Percentiles rank a stretch among this genome's conserved stretches.
These are phyloP conservation scores for Cryptococcus maquisensis DNA, from an alignment of 1,284 basidiomycete species.

Conservation along the genomic window DNA sequence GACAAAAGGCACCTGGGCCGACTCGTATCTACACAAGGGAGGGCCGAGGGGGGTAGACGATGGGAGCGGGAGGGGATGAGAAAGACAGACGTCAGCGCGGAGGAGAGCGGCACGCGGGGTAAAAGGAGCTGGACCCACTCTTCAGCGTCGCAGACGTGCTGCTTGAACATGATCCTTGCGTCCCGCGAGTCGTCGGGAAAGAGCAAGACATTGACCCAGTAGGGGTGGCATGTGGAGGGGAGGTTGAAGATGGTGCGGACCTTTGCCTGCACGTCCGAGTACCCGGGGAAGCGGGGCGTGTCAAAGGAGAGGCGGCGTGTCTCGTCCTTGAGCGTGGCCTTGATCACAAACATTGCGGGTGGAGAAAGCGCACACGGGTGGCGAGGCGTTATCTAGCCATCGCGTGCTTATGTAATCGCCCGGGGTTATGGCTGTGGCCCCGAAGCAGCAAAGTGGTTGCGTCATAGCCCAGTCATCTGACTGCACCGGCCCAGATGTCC, in stretches of 20 bases:
- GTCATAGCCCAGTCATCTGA: too few species aligned
- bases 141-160: conserved; percentile 45
- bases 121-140: conserved; percentile 36
- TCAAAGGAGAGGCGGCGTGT: conserved; percentile 45
- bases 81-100: too few species aligned
- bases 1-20: conserved; percentile 38
- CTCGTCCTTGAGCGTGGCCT: conserved; percentile 47
- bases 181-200: conserved; percentile 41
- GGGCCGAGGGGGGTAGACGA: neutral
- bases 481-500: too few species aligned
- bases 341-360: conserved; percentile 40
- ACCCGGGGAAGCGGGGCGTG: conserved; percentile 37
- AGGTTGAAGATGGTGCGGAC: conserved; percentile 45
- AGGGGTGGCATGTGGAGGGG: conserved; percentile 41
- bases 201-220: conserved; percentile 44
- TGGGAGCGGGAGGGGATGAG: conserved; percentile 1
- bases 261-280: conserved; percentile 41
- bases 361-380: neutral
- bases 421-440: neutral
- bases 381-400: neutral
- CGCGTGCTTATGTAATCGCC: neutral
- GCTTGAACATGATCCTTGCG: conserved; percentile 47
- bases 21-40: conserved; percentile 35
- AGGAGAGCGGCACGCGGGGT: neutral
- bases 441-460: too few species aligned